Evolutionary conservation across 768 basidiomycete genomes (phyloP), one percentile per base, ranked within the genome.

Genomic region (Suillus discolor): DNA sequence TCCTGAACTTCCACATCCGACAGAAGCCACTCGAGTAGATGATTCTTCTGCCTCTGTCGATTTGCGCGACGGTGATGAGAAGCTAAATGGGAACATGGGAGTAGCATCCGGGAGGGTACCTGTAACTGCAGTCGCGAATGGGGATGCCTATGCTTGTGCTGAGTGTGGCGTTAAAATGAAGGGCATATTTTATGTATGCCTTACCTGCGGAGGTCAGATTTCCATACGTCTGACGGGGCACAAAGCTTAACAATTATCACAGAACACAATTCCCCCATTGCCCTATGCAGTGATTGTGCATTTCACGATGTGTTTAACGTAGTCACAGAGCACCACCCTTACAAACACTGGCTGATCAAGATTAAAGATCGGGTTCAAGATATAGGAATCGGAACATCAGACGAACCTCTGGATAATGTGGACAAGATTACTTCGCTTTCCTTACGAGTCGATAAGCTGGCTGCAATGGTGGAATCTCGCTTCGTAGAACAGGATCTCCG

Each of bases 391-490:
- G 25, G 5, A 41, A 18, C 25, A 6, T 28, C 25, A 59, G 57
- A 59, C 9, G 25, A 59, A 25, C 38, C 38, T 18, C 2, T 25
- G 15, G 23, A 18, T 11, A 41, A 28, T 0, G 2, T 11, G 25
- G 18, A 59, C 16, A 11, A 59, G 38, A 41, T 1, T 6, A 28
- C 23, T 25, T 59, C 38, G 5, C 39, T 59, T 11, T 41, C 57
- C 23, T 41, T 3, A 5, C 57, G 57, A 39, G 57, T 39, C 23
- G 38, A 59, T 3, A 59, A 39, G 2, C 25, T 59, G 16, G 16
- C 39, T 28, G 57, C 39, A 3, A 41, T 41, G 39, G 23, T 59
- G 38, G 57, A 59, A 57, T 57, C 38, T 57, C 55, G 55, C 36
- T 38, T 57, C 36, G 6, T 15, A 8, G 57, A 57, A 25, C 57